Percentiles rank a stretch among this genome's conserved stretches.
Evolutionary conservation across 2,329 filamentous ascomycete species (phyloP).

Genomic region (Xylaria multiplex): DNA sequence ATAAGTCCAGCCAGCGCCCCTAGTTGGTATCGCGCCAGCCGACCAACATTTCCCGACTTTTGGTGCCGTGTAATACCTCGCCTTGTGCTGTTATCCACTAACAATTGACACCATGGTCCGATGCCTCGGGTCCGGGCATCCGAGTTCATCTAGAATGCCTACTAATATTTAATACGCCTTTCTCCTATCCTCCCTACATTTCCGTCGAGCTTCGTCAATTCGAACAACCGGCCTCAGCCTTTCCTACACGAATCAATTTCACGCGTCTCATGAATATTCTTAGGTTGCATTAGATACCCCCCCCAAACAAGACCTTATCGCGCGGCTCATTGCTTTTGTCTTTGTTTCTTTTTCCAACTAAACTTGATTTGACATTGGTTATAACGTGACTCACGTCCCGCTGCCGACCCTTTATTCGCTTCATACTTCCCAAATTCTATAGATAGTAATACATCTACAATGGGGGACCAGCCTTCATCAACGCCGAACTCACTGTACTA

Average conservation of each 20-base stretch:
- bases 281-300: constrained; percentile 9
- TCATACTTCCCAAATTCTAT: constrained; percentile 12
- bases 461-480: constrained; percentile 42
- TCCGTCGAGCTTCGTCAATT: constrained; percentile 4
- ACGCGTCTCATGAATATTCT: not conserved
- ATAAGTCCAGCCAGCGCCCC: not conserved
- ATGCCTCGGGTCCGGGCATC: constrained; percentile 6
- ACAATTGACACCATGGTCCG: constrained; percentile 17
- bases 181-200: not conserved
- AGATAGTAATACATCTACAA: constrained; percentile 21
- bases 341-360: not conserved
- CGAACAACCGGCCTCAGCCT: no score
- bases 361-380: not conserved
- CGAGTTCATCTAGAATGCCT: constrained; percentile 9
- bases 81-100: constrained; percentile 1
- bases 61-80: constrained; percentile 39
- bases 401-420: constrained; percentile 5
- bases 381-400: not conserved
- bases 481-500: constrained; percentile 47
- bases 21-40: constrained; percentile 4
- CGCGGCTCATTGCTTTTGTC: not conserved
- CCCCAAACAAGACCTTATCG: constrained; percentile 1
- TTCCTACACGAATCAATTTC: no score
- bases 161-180: constrained; percentile 25
- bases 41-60: constrained; percentile 41